phyloP scores from a whole-genome alignment of 306 rosid genomes.

The Lathyrus tuberosus region DNA sequence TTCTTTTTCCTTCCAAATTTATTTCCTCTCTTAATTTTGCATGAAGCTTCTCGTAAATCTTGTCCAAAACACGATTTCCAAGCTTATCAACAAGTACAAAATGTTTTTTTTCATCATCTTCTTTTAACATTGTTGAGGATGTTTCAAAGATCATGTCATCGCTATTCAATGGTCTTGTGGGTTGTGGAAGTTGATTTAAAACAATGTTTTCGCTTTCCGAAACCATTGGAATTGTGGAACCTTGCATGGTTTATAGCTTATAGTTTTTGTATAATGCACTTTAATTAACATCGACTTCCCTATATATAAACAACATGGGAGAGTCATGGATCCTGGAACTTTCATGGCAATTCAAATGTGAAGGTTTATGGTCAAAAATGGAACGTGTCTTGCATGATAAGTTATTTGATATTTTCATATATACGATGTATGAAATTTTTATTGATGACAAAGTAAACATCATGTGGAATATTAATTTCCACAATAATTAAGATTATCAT shows the following conservation, averaged over 20 bases:
- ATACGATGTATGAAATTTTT: not conserved
- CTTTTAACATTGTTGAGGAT: conserved; percentile 10
- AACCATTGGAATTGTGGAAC: conserved; percentile 28
- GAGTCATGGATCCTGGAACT: not conserved
- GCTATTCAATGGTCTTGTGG: conserved; percentile 34
- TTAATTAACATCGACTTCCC: not conserved
- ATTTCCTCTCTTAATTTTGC: conserved; percentile 24
- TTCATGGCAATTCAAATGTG: not conserved
- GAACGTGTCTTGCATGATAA: not conserved
- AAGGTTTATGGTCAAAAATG: not conserved
- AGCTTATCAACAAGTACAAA: not conserved
- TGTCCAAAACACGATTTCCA: conserved; percentile 17
- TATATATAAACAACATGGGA: not conserved
- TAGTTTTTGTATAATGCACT: not conserved
- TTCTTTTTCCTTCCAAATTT: conserved; percentile 8
- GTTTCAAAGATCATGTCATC: conserved; percentile 13
- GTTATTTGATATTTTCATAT: not conserved
- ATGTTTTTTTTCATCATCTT: conserved; percentile 18
- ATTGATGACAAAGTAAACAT: not conserved
- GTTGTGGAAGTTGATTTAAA: conserved; percentile 36
- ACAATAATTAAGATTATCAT: not conserved
- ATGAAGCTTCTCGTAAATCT: conserved; percentile 25
- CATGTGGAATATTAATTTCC: not conserved
- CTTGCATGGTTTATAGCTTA: not conserved
- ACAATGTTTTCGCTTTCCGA: not conserved